Conservation (phyloP, 805 yeast genomes). For the Komagataella mondaviorum region DNA sequence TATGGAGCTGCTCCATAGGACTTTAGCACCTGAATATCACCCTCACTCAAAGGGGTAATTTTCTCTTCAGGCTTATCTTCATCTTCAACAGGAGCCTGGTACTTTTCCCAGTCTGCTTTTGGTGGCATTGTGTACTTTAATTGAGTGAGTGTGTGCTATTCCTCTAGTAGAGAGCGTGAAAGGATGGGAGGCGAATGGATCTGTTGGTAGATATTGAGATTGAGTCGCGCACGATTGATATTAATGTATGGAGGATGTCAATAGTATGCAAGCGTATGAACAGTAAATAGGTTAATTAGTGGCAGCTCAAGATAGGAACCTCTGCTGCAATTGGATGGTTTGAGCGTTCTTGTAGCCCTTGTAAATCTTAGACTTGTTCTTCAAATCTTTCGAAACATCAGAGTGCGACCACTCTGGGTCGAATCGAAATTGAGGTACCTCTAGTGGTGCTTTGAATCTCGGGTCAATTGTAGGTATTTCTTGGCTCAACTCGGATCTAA, state of each 20-base stretch:
- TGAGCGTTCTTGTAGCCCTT: not conserved
- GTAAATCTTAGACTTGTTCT: not conserved
- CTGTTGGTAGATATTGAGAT: slow-evolving; percentile 3
- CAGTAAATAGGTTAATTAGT: not conserved
- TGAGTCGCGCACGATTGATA: not conserved
- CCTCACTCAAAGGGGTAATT: slow-evolving; percentile 81
- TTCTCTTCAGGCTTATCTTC: slow-evolving; percentile 50
- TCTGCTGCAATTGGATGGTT: not conserved
- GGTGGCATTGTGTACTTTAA: slow-evolving; percentile 57
- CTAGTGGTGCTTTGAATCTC: not conserved
- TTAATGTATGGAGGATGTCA: not conserved
- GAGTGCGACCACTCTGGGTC: not conserved
- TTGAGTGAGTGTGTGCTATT: not conserved
- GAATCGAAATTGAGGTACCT: not conserved
- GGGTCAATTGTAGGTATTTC: not conserved
- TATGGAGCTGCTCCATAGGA: slow-evolving; percentile 98
- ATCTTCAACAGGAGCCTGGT: slow-evolving; percentile 73
- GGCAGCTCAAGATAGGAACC: not conserved
- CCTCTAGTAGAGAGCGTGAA: slow-evolving; percentile 7
- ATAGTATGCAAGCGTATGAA: not conserved
- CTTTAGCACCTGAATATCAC: slow-evolving; percentile 93
- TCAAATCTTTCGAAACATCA: not conserved
- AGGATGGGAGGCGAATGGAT: slow-evolving; percentile 6
- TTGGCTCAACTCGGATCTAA: not conserved
- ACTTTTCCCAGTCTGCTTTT: slow-evolving; percentile 97